Conservation (phyloP, 75 land plant genomes). For the Pinus taeda region DNA sequence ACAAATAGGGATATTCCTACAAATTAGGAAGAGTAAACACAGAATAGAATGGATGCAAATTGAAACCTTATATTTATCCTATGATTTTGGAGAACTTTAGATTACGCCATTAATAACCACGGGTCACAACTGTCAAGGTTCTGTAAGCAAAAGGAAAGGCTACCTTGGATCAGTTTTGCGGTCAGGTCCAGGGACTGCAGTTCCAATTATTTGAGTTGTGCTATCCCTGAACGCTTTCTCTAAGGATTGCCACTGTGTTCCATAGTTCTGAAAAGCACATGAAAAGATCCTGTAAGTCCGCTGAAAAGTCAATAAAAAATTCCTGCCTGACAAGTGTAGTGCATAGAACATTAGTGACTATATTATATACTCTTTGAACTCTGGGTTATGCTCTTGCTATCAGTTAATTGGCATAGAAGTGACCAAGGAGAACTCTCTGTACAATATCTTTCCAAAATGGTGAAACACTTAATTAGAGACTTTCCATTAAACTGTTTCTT, state of each 20-base stretch:
- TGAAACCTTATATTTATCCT: neutral
- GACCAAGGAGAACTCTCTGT: too few relatives aligned
- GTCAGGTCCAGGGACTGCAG: slow-evolving; percentile 16
- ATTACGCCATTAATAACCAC: neutral
- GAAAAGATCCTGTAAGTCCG: neutral
- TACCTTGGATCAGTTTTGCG: slow-evolving; percentile 21
- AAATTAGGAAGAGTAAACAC: neutral
- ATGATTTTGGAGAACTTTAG: neutral
- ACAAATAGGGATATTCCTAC: neutral
- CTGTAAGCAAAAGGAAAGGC: neutral
- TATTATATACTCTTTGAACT: too few relatives aligned
- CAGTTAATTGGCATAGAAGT: too few relatives aligned
- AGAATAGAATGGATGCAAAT: neutral
- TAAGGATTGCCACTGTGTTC: slow-evolving; percentile 22
- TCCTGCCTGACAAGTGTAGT: neutral
- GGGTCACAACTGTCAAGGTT: neutral
- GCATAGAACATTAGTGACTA: neutral
- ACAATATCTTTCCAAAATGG: too few relatives aligned
- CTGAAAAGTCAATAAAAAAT: neutral
- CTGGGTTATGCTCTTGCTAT: too few relatives aligned
- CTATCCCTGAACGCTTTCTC: slow-evolving; percentile 21
- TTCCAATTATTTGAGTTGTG: slow-evolving; percentile 21
- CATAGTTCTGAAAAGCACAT: slow-evolving; percentile 11
- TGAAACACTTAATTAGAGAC: too few relatives aligned
- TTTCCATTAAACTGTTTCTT: too few relatives aligned